Percentiles rank a stretch among this genome's conserved stretches.
Evolutionary conservation across 768 basidiomycete species (phyloP).

Genomic region (Rubroboletus satanas): DNA sequence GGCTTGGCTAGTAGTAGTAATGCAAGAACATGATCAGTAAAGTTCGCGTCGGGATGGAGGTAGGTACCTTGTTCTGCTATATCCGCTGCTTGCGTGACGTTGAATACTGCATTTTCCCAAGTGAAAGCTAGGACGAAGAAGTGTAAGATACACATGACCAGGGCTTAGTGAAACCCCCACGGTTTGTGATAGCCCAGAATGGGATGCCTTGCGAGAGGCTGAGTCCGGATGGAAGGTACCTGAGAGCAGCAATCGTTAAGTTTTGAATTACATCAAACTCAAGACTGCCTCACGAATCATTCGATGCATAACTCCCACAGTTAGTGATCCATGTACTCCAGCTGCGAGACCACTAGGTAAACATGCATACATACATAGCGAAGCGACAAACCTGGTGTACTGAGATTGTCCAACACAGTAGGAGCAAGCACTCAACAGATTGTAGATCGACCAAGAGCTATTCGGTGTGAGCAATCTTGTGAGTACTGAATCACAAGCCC

Average conservation of each 20-base stretch:
- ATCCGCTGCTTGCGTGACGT: conserved; percentile 6
- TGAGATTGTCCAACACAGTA: conserved; percentile 10
- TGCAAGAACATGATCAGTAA: neutral
- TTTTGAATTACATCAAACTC: neutral
- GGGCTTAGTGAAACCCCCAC: conserved; percentile 6
- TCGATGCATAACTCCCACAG: conserved; percentile 16
- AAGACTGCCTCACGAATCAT: conserved; percentile 16
- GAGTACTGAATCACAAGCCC: neutral
- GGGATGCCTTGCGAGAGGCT: conserved; percentile 18
- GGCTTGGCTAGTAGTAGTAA: conserved; percentile 1
- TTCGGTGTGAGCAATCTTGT: neutral
- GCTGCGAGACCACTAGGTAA: conserved; percentile 11
- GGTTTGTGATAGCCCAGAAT: conserved; percentile 22
- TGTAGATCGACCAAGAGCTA: conserved; percentile 31
- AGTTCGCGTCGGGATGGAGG: neutral
- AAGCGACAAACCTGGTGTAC: conserved; percentile 13
- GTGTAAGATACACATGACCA: neutral
- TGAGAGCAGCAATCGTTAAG: neutral
- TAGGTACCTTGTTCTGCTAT: conserved; percentile 10
- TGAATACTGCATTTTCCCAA: conserved; percentile 19
- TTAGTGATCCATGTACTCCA: conserved; percentile 19
- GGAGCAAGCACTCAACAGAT: conserved; percentile 28
- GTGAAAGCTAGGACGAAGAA: conserved; percentile 10
- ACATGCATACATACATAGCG: neutral
- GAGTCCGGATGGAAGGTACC: conserved; percentile 22